Base-by-base conservation (phyloP, 148 eudicot species). In the Rhododendron henanense region DNA sequence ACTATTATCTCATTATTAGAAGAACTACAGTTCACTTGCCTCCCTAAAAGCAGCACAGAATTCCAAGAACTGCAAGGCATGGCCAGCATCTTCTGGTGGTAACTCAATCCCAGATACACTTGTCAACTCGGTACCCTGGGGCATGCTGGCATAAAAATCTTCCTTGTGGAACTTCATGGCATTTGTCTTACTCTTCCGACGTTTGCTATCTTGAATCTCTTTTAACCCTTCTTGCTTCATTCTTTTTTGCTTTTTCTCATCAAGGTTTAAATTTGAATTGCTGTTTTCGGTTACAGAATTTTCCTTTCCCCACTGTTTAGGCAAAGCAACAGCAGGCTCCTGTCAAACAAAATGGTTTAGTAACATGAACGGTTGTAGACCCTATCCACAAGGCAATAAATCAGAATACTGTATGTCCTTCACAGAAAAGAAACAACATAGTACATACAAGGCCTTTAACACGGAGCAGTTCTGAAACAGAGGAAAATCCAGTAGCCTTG, bases 401-500 rank as follows among this genome's bases (percentile, higher is more conserved):
- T 8, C 45, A 48, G 19, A 61, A 77, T 35, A n/a, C 28, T 23
- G 57, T 35, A 51, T 25, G 59, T 37, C 45, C 31, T 47, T 18
- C 3, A 31, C 2, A 74, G 15, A 75, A 76, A 35, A 83, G 28
- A 65, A 79, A 1, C 8, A 87, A 77, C 85, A 31, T 13, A 25
- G 15, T 11, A 69, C 76, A 67, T 87, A 91, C 92, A 83, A 88
- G 89, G 76, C 96, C 94, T 57, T 87, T 90, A 71, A 88, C 90
- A 86, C 87, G 84, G 78, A 96, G 89, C 93, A 96, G 65, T 81
- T 95, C 93, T 18, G 96, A 94, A 89, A 96, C 99, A 39, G 98
- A 95, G 50, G 94, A 88, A 92, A 87, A 96, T n/a, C 99, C 99
- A 81, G 90, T 90, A 86, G 96, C 96, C 91, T 94, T 96, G 67